Evolutionary conservation across 2,329 filamentous ascomycete species (phyloP).

Genomic region (Nannizziopsis barbatae): DNA sequence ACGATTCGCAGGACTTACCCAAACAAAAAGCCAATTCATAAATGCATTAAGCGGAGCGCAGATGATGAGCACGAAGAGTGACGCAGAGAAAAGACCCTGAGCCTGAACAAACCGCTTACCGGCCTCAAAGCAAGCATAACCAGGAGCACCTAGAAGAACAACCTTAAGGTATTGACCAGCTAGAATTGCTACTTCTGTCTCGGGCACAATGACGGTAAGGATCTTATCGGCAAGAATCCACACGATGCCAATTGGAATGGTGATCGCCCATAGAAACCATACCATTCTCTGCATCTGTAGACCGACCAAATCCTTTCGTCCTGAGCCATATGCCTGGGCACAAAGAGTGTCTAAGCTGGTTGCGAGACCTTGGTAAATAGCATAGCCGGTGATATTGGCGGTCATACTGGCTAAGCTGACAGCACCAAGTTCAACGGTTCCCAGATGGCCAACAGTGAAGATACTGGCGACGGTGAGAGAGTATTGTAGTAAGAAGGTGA

Average conservation of each 20-base stretch:
- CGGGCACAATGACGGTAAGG: conserved; percentile 57
- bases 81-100: conserved; percentile 72
- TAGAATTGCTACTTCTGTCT: conserved; percentile 56
- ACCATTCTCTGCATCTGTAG: conserved; percentile 73
- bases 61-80: conserved; percentile 70
- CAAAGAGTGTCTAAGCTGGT: conserved; percentile 89
- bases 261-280: conserved; percentile 61
- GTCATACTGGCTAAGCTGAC: conserved; percentile 66
- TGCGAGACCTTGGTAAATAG: conserved; percentile 70
- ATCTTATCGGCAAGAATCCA: conserved; percentile 60
- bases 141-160: conserved; percentile 58
- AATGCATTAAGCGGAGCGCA: conserved; percentile 71
- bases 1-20: conserved; percentile 39
- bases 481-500: conserved; percentile 70
- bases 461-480: conserved; percentile 73
- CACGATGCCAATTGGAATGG: conserved; percentile 58
- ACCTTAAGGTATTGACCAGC: conserved; percentile 65
- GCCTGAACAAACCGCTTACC: conserved; percentile 82
- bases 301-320: conserved; percentile 77
- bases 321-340: conserved; percentile 85
- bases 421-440: conserved; percentile 57
- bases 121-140: conserved; percentile 63
- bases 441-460: conserved; percentile 65
- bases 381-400: conserved; percentile 65
- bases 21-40: conserved; percentile 72